Percentiles rank a stretch among this genome's conserved stretches.
Evolutionary conservation across 2,329 filamentous ascomycete species (phyloP).

Genomic region (Grosmannia clavigera): DNA sequence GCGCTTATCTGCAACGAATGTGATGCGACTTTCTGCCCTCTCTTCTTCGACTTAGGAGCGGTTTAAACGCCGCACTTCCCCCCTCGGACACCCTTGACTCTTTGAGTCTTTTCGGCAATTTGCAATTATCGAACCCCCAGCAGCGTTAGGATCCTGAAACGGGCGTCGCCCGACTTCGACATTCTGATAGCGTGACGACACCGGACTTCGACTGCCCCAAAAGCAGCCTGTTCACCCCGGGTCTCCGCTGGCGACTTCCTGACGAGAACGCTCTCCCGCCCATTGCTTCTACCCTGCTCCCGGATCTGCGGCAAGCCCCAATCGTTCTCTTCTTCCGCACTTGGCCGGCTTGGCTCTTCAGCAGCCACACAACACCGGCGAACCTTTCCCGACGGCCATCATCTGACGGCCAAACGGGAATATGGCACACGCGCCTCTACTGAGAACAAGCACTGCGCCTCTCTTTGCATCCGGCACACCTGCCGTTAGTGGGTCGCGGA

Average conservation of each 20-base stretch:
- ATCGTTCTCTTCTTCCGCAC: not conserved
- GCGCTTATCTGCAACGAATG: not conserved
- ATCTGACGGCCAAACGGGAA: constrained; percentile 26
- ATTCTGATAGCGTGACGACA: not conserved
- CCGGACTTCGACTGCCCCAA: not conserved
- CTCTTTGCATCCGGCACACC: constrained; percentile 31
- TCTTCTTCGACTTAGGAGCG: not conserved
- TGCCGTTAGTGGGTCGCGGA: constrained; percentile 29
- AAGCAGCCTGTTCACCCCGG: no score
- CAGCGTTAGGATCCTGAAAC: not conserved
- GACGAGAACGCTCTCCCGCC: not conserved
- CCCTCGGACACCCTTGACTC: not conserved
- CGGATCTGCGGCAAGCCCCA: not conserved
- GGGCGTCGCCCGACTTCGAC: not conserved
- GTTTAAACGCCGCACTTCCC: not conserved
- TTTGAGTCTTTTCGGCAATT: not conserved
- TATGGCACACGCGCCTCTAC: constrained; percentile 48
- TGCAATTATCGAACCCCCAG: not conserved
- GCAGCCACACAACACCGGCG: not conserved
- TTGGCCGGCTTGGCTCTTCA: not conserved
- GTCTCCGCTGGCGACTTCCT: no score
- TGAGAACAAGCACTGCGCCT: constrained; percentile 47
- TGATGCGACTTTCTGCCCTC: not conserved
- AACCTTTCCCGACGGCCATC: not conserved
- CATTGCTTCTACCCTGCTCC: not conserved